Evolutionary conservation across 2,329 filamentous ascomycete genomes (phyloP), one percentile per base, ranked within the genome.

Genomic region (Lasiodiplodia hormozganensis): DNA sequence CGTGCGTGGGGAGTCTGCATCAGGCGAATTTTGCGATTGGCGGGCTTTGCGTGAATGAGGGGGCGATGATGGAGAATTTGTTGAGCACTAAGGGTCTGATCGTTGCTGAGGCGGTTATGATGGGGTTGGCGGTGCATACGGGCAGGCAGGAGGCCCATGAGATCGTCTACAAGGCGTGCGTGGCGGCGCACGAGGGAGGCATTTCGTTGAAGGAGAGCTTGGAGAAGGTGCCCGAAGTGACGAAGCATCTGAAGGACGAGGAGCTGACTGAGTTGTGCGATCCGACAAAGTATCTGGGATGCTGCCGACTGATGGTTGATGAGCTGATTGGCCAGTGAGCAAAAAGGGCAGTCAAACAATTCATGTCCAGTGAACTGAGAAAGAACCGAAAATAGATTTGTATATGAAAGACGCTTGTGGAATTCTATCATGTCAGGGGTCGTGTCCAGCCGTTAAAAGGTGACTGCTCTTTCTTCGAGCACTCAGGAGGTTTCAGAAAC

Each of bases 91-190:
- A 77, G 52, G 86, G 86, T 0, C 74, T 88, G 23, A 88, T 88
- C 70, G 86, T 87, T 14, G 85, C 81, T 0, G 86, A 88, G 76
- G 85, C 86, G 2, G 84, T 88, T n/a, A 88, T 88, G 86, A 88
- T 88, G 86, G 83, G 81, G 1, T 78, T 88, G 62, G 86, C 85
- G n/a, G 80, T 81, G 18, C 77, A 83, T 74, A 76, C 86, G 51
- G 86, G 86, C 10, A 78, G 86, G 16, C 84, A 85, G 69, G 78
- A 81, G 21, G 85, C 85, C 2, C 86, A 88, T 73, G 85, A 88
- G 71, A 78, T 86, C 47, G 85, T 88, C 2, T 88, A 88, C 60
- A 82, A 83, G 69, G 85, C 85, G 2, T 88, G 86, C 72, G 82
- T 81, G 69, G 77, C 80, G 70, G 82, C 81, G 53, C 85, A 85